Evolutionary conservation across 2,329 filamentous ascomycete species (phyloP).

Genomic region (Dactylellina sp.): DNA sequence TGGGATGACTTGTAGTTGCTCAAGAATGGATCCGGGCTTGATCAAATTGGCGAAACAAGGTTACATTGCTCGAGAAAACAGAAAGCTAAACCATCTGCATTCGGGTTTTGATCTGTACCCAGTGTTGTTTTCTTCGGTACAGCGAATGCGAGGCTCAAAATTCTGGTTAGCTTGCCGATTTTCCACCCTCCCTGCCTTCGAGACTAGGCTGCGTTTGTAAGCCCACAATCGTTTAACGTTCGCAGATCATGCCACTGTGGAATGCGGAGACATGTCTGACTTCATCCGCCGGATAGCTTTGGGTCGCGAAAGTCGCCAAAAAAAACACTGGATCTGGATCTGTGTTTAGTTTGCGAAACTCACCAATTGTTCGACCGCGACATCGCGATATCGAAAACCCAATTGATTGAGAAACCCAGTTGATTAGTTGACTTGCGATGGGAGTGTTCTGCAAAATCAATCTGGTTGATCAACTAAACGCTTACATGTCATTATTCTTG

Average conservation of each 20-base stretch:
- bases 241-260: constrained; percentile 34
- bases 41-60: constrained; percentile 31
- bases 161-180: constrained; percentile 26
- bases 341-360: too few relatives aligned
- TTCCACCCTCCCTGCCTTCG: constrained; percentile 9
- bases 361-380: too few relatives aligned
- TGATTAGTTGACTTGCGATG: too few relatives aligned
- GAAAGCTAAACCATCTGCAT: constrained; percentile 29
- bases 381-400: too few relatives aligned
- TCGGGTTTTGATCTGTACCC: constrained; percentile 36
- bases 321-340: too few relatives aligned
- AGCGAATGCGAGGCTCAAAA: constrained; percentile 41
- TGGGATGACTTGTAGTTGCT: not conserved
- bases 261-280: constrained; percentile 9
- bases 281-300: constrained; percentile 16
- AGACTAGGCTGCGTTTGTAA: constrained; percentile 19
- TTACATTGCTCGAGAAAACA: constrained; percentile 38
- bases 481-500: too few relatives aligned
- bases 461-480: too few relatives aligned
- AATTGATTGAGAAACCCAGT: too few relatives aligned
- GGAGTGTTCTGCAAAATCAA: too few relatives aligned
- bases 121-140: constrained; percentile 15
- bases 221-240: constrained; percentile 14
- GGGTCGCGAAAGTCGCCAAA: too few relatives aligned
- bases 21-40: constrained; percentile 6